phyloP scores from a whole-genome alignment of 495 filamentous ascomycete genomes.

The Lichina pygmaea region DNA sequence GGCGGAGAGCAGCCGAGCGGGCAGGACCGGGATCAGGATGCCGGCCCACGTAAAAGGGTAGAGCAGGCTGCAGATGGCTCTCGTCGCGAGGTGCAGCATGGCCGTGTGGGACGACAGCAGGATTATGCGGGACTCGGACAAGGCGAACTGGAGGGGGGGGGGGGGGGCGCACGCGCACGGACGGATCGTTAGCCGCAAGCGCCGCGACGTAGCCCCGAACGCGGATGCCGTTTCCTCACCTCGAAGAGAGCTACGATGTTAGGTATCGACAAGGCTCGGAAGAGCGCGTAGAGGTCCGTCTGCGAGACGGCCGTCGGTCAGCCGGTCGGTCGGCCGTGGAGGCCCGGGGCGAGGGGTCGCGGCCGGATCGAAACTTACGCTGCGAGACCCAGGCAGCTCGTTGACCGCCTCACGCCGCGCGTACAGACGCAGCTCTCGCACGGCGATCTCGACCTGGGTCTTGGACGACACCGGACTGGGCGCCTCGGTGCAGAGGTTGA shows the following conservation, averaged over 20 bases:
- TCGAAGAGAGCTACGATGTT: slow-evolving; percentile 87
- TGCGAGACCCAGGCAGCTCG: slow-evolving; percentile 78
- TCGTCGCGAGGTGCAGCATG: slow-evolving; percentile 81
- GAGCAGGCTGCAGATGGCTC: slow-evolving; percentile 55
- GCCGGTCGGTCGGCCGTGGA: too few species aligned
- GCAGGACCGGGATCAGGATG: slow-evolving; percentile 78
- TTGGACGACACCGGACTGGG: slow-evolving; percentile 74
- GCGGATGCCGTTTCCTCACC: slow-evolving; percentile 8
- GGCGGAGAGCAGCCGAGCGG: slow-evolving; percentile 63
- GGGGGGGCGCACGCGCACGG: too few species aligned
- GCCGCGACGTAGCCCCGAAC: background rate
- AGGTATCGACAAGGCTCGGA: slow-evolving; percentile 62
- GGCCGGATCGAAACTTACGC: slow-evolving; percentile 13
- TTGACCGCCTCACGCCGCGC: slow-evolving; percentile 82
- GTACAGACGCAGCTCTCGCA: slow-evolving; percentile 76
- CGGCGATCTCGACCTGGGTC: slow-evolving; percentile 80
- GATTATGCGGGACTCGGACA: slow-evolving; percentile 88
- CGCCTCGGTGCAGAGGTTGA: slow-evolving; percentile 91
- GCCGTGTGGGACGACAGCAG: slow-evolving; percentile 83
- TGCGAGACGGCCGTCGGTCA: slow-evolving; percentile 6
- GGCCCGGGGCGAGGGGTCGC: too few species aligned
- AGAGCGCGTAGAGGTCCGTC: slow-evolving; percentile 82
- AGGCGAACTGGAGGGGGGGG: slow-evolving; percentile 50
- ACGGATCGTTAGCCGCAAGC: slow-evolving; percentile 2
- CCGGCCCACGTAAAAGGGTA: slow-evolving; percentile 84